Percentiles rank a stretch among this genome's conserved stretches.
Conservation (phyloP, 192 early-diverging fungal species). For the Podila epigama region DNA sequence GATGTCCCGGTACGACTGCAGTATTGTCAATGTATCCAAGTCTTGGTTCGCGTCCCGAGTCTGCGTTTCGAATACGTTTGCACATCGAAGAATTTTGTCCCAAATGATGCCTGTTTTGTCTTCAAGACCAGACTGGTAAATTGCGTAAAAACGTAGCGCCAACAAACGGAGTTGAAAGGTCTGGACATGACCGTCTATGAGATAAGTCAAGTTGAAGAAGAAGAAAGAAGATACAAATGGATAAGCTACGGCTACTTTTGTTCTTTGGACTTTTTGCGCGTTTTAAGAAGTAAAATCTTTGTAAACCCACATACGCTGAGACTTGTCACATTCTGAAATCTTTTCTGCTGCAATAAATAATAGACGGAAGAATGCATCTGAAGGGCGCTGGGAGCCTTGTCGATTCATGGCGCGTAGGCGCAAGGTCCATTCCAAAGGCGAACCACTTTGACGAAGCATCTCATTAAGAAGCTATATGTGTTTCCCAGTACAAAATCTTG, state of each 20-base stretch:
- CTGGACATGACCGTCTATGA: conserved; percentile 16
- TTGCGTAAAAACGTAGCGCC: conserved; percentile 17
- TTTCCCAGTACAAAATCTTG: background rate
- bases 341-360: conserved; percentile 47
- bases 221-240: too few relatives aligned
- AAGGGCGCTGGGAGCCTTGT: conserved; percentile 32
- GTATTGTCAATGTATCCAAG: conserved; percentile 4
- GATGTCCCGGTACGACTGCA: conserved; percentile 25
- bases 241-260: too few relatives aligned
- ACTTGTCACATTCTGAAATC: conserved; percentile 4
- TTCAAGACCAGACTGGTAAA: background rate
- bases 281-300: too few relatives aligned
- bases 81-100: conserved; percentile 50
- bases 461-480: conserved; percentile 44
- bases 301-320: conserved; percentile 17
- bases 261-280: too few relatives aligned
- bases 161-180: conserved; percentile 28
- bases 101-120: conserved; percentile 40
- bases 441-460: conserved; percentile 44
- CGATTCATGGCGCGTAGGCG: conserved; percentile 25
- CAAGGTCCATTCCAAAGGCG: conserved; percentile 53
- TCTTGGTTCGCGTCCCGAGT: conserved; percentile 19
- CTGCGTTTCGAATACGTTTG: conserved; percentile 49
- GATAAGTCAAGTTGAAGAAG: background rate
- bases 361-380: conserved; percentile 52